A percentile compares a stretch with the other conserved stretches of the same genome.
phyloP scores from a whole-genome alignment of 371 early-diverging fungal species.

The Rhizomucor miehei region DNA sequence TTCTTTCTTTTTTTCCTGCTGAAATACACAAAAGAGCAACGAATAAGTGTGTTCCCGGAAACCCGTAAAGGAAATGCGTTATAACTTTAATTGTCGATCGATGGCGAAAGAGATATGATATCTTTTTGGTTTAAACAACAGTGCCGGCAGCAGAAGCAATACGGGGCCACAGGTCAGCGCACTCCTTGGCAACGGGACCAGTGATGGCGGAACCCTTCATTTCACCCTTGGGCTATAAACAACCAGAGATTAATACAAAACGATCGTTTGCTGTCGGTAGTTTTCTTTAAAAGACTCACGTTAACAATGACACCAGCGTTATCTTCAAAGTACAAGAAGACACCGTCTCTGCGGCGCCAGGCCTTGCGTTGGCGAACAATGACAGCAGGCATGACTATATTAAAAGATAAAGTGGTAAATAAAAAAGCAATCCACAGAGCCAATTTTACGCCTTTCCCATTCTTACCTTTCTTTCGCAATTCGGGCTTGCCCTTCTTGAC shows the following conservation, averaged over 20 bases:
- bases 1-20: too few relatives aligned
- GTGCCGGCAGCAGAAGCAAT: slow-evolving; percentile 98
- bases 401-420: slow-evolving; percentile 5
- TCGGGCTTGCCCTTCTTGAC: slow-evolving; percentile 99
- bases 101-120: too few relatives aligned
- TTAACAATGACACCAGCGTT: slow-evolving; percentile 60
- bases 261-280: neutral
- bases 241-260: neutral
- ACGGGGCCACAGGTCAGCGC: slow-evolving; percentile 99
- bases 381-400: slow-evolving; percentile 96
- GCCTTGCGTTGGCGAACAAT: slow-evolving; percentile 99
- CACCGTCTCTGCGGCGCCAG: slow-evolving; percentile 99
- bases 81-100: neutral
- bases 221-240: slow-evolving; percentile 93
- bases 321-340: slow-evolving; percentile 97
- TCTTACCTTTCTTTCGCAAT: slow-evolving; percentile 97
- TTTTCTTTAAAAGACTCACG: slow-evolving; percentile 16
- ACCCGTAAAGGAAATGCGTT: neutral
- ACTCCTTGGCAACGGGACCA: slow-evolving; percentile 99
- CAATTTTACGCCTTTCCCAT: neutral
- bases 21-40: neutral
- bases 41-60: neutral
- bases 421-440: neutral
- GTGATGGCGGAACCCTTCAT: slow-evolving; percentile 99
- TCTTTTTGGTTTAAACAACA: slow-evolving; percentile 56